Percentiles rank a stretch among this genome's conserved stretches.
Evolutionary conservation across 1,139 yeast species (phyloP).

Genomic region (Starmera stellimalicola): DNA sequence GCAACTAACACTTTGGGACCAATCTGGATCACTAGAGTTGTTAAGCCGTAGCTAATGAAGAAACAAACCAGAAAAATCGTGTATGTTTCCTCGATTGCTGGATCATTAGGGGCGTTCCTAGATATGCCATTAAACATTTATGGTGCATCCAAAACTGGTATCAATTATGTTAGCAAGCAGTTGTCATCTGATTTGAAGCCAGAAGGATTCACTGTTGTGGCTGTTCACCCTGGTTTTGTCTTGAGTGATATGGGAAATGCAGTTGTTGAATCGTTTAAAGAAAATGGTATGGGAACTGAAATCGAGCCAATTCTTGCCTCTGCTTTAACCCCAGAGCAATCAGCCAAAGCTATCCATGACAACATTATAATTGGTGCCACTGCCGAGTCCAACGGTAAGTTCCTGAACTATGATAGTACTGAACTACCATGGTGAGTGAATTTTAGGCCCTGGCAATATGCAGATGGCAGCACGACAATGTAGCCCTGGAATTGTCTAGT

Average conservation of each 20-base stretch:
- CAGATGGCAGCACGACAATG: too few species aligned
- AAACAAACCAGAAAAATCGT: conserved; percentile 12
- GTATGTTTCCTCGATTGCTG: conserved; percentile 17
- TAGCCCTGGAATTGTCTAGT: too few species aligned
- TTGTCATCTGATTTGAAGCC: conserved; percentile 12
- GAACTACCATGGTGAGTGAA: background rate
- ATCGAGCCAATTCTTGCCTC: too few species aligned
- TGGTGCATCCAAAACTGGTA: conserved; percentile 22
- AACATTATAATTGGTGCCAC: background rate
- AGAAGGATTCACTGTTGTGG: conserved; percentile 15
- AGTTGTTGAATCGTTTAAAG: background rate
- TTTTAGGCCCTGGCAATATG: too few species aligned
- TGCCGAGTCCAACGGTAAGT: conserved; percentile 1
- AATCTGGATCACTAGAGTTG: conserved; percentile 1
- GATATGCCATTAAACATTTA: conserved; percentile 7
- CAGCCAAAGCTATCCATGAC: conserved; percentile 1
- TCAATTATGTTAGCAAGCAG: conserved; percentile 14
- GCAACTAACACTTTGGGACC: conserved; percentile 1
- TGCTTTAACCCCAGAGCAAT: background rate
- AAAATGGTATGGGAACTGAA: background rate
- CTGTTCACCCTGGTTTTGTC: conserved; percentile 24
- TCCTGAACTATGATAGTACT: background rate
- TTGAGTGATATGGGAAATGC: conserved; percentile 18
- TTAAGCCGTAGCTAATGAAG: conserved; percentile 3
- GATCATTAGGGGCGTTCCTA: conserved; percentile 9